Base-by-base conservation (phyloP, 2,329 filamentous ascomycete genomes). In the Trichoderma koningiopsis region DNA sequence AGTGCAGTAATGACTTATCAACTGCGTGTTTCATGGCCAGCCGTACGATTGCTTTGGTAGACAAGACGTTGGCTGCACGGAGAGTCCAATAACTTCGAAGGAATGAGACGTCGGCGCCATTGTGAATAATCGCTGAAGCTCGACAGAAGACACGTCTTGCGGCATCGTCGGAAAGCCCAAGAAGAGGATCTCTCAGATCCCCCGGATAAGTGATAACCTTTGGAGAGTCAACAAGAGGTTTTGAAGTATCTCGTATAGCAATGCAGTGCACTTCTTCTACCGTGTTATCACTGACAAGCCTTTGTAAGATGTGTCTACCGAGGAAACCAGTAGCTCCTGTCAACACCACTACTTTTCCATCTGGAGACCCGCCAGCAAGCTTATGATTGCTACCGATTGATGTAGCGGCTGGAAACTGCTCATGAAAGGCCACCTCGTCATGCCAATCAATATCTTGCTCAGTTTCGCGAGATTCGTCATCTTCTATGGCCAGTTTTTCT, bases 261-360 rank as follows among this genome's bases (percentile, higher is more conserved):
- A 86, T 59, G 70, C 83, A 86, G 73, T 84, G 80, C 2, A 87
- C 74, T 14, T 74, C 75, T 2, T 66, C 43, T 1, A 86, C 75
- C 0, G 69, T 68, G 0, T 73, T 37, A 14, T 79, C 68, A 2
- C 73, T 69, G 0, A 81, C 68, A 0, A 87, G 78, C 1, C 73
- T 69, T 7, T 69, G 59, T 1, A 86, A 74, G 24, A 87, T 70
- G 13, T 79, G 69, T 4, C 72, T 63, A 5, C 81, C 84, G 0
- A 87, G 74, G 70, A 82, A 84, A 0, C 80, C 81, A 0, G 79
- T 80, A 0, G 79, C 74, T 4, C 82, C 82, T 0, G 81, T 83
- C 1, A 79, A 70, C 3, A 58, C 56, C 19, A 16, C 55, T 24
- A 10, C 60, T 40, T 4, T 40, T 5, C 37, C 37, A 19, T 14